These are phyloP conservation scores for Houttuynia cordata DNA, from an alignment of 164 flowering plant species.

Conservation along the genomic window DNA sequence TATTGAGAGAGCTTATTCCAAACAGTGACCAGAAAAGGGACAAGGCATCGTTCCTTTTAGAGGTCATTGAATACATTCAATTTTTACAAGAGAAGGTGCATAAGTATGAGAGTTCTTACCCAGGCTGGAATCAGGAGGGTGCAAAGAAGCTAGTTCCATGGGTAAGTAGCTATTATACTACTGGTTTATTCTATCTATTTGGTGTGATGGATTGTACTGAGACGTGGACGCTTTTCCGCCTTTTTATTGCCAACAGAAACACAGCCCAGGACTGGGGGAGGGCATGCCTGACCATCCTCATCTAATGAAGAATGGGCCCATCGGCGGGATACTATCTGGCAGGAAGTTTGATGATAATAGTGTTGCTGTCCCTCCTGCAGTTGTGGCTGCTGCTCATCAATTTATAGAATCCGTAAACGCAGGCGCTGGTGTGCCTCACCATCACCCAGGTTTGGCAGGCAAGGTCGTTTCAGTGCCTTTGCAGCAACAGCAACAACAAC, in stretches of 20 bases:
- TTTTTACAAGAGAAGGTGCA: slow-evolving; percentile 58
- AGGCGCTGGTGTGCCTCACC: slow-evolving; percentile 32
- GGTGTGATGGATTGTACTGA: not conserved
- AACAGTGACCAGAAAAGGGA: slow-evolving; percentile 89
- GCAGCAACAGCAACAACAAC: slow-evolving; percentile 8
- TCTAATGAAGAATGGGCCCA: slow-evolving; percentile 40
- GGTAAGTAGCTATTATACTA: slow-evolving; percentile 28
- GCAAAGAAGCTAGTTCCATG: slow-evolving; percentile 55
- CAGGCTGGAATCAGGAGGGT: slow-evolving; percentile 51
- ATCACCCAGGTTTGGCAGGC: slow-evolving; percentile 25
- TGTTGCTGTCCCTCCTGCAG: slow-evolving; percentile 23
- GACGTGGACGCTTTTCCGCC: not conserved
- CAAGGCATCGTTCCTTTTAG: slow-evolving; percentile 84
- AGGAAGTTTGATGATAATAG: slow-evolving; percentile 62
- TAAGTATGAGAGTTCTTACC: slow-evolving; percentile 50
- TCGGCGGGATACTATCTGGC: slow-evolving; percentile 31
- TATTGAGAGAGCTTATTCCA: slow-evolving; percentile 79
- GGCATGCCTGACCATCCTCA: slow-evolving; percentile 41
- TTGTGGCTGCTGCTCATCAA: slow-evolving; percentile 36
- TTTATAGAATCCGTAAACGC: slow-evolving; percentile 33
- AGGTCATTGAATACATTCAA: slow-evolving; percentile 79
- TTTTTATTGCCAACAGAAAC: slow-evolving; percentile 37
- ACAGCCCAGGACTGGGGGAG: slow-evolving; percentile 64
- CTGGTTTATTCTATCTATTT: not conserved
- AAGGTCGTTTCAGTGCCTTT: slow-evolving; percentile 35